These are phyloP conservation scores for Thielaviopsis populi DNA, from an alignment of 2,329 filamentous ascomycete species.

Conservation along the genomic window DNA sequence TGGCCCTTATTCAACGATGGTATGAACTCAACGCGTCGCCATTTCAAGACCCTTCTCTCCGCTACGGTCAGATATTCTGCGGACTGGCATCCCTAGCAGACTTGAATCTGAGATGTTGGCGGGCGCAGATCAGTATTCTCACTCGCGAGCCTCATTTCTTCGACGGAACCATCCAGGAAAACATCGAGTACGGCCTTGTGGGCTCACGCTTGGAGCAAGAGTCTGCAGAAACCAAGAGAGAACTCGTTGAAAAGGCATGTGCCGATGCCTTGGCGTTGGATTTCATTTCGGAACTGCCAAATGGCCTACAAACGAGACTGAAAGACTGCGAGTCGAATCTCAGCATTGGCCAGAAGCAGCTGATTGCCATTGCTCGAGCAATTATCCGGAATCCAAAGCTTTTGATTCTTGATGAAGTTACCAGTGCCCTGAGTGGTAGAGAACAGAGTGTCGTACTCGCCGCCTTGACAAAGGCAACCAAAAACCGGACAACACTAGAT, in stretches of 20 bases:
- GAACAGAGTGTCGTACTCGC: constrained; percentile 36
- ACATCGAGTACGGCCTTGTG: constrained; percentile 32
- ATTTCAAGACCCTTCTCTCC: constrained; percentile 17
- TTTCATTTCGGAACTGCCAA: constrained; percentile 35
- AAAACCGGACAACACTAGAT: constrained; percentile 45
- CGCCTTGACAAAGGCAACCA: constrained; percentile 37
- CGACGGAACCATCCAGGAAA: constrained; percentile 44
- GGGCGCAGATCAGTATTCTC: constrained; percentile 47
- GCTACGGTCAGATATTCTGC: constrained; percentile 31
- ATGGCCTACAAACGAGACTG: constrained; percentile 25
- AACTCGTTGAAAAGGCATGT: constrained; percentile 33
- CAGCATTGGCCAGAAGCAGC: constrained; percentile 50
- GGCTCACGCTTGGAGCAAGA: constrained; percentile 28
- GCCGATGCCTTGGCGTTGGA: constrained; percentile 36
- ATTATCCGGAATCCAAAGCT: constrained; percentile 33
- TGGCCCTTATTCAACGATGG: constrained; percentile 57
- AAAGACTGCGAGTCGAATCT: constrained; percentile 42
- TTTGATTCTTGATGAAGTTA: constrained; percentile 52
- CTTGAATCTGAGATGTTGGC: constrained; percentile 49
- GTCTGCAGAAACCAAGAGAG: constrained; percentile 36
- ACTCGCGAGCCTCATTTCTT: constrained; percentile 56
- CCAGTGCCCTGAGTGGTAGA: constrained; percentile 35
- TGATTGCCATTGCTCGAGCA: constrained; percentile 42
- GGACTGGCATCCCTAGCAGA: constrained; percentile 39
- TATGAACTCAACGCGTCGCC: constrained; percentile 33